phyloP scores from a whole-genome alignment of 2,329 filamentous ascomycete genomes.

The Teratosphaeria epicoccoides region DNA sequence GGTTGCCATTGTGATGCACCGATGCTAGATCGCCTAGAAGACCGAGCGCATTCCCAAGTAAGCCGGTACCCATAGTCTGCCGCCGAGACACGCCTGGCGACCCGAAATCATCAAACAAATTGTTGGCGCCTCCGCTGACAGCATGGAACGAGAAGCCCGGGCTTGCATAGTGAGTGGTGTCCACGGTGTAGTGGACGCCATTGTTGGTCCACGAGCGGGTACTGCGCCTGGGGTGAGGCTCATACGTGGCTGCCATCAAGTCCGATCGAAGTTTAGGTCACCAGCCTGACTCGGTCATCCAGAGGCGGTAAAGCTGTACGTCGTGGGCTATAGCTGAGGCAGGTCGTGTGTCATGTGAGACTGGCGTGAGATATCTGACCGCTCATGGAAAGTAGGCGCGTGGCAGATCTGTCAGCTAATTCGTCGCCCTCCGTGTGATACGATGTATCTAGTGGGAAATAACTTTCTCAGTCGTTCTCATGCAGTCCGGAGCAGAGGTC shows the following conservation, averaged over 20 bases:
- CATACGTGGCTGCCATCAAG: not conserved
- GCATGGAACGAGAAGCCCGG: conserved; percentile 19
- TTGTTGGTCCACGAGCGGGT: not conserved
- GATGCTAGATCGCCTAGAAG: conserved; percentile 14
- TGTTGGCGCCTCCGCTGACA: conserved; percentile 12
- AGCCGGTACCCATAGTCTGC: conserved; percentile 10
- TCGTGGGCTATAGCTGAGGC: not conserved
- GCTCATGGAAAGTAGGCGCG: not conserved
- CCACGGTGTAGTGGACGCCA: conserved; percentile 19
- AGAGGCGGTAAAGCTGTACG: not conserved
- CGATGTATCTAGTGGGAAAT: not conserved
- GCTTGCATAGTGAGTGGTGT: conserved; percentile 16
- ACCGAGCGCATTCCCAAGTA: conserved; percentile 18
- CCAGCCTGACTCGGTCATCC: not conserved
- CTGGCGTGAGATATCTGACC: not conserved
- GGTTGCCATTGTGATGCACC: conserved; percentile 1
- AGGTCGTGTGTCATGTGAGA: not conserved
- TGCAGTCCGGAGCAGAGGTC: no score
- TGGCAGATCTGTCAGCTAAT: not conserved
- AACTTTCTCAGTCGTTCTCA: no score
- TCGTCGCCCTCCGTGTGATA: not conserved
- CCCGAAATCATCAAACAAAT: conserved; percentile 1
- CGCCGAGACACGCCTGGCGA: not conserved
- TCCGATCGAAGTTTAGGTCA: not conserved
- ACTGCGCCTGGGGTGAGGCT: not conserved